Evolutionary conservation across 2,329 filamentous ascomycete species (phyloP), one percentile per base, ranked within the genome.

Genomic region (Xylariales sp.): DNA sequence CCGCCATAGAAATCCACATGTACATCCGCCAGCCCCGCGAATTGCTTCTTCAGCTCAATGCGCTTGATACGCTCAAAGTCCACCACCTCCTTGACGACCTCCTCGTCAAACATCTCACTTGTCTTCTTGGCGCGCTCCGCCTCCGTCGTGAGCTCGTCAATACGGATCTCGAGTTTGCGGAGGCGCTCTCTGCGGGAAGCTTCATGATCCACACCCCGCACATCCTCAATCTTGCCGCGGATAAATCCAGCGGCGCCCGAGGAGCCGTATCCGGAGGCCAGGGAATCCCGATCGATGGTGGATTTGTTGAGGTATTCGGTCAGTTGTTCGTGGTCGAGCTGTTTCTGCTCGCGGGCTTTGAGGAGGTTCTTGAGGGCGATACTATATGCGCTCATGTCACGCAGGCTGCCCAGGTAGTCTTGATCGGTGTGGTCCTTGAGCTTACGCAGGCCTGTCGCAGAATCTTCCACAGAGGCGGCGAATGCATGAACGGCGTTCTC

Each of bases 11-110:
- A 97, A 9, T 81, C 78, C 29, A 95, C 80, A 61, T 98, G 88
- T 14, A 87, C 82, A 56, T 91, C 84, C 0, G 91, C 88, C 36
- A 98, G 65, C 3, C 80, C 82, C 3, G 88, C 88, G 37, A 98
- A 74, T 52, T 93, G 90, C 49, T 84, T 78, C 62, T 88, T 87
- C 65, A 98, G 94, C 71, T 98, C 91, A 31, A 87, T 73, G 28
- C 88, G 82, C 72, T 98, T 98, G 73, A 97, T 97, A 43, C 90
- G 79, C 68, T 98, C 93, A 66, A 98, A 98, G 59, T 96, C 90
- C 15, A 78, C 77, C 1, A 96, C 87, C 62, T 98, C 93, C 56
- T 87, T 85, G 31, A 97, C 85, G 2, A 96, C 91, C 65, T 96
- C 89, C 59, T 96, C 90, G 63, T 96, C 93, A 56, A 98, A 98